Evolutionary conservation across 306 rosid species (phyloP).

Genomic region (Quercus bicolor): DNA sequence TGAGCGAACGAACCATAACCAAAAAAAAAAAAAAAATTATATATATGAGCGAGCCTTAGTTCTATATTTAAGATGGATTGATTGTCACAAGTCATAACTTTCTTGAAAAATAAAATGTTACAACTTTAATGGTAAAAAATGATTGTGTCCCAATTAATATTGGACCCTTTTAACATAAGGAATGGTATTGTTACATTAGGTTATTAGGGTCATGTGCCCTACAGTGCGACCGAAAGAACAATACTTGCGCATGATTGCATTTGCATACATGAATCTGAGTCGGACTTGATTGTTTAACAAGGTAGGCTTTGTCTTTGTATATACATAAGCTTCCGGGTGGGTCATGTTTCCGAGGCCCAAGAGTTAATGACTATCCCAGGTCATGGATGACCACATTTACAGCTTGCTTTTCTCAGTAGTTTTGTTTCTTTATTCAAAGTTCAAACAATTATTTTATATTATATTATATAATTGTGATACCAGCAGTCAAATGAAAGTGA

Average conservation of each 20-base stretch:
- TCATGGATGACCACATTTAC: constrained; percentile 17
- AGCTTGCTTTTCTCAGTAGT: constrained; percentile 17
- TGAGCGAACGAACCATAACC: too few species aligned
- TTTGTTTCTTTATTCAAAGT: constrained; percentile 1
- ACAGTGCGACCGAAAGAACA: constrained; percentile 24
- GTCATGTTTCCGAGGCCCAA: constrained; percentile 26
- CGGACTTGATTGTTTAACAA: constrained; percentile 36
- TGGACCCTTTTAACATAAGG: neutral
- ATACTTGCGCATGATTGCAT: constrained; percentile 7
- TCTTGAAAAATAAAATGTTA: neutral
- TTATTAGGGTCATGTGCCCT: constrained; percentile 32
- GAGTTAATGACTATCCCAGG: neutral
- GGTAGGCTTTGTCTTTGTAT: constrained; percentile 19
- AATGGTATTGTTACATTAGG: neutral
- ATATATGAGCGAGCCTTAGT: neutral
- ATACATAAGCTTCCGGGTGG: neutral
- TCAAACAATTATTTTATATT: too few species aligned
- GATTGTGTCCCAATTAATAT: neutral
- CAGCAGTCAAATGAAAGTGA: too few species aligned
- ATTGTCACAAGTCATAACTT: too few species aligned
- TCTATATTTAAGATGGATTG: neutral
- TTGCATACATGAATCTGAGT: constrained; percentile 19
- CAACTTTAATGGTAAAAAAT: neutral
- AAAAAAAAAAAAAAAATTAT: too few species aligned
- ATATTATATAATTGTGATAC: too few species aligned